Base-by-base conservation (phyloP, 1,139 yeast species). In the Trichomonascaceae sp. region DNA sequence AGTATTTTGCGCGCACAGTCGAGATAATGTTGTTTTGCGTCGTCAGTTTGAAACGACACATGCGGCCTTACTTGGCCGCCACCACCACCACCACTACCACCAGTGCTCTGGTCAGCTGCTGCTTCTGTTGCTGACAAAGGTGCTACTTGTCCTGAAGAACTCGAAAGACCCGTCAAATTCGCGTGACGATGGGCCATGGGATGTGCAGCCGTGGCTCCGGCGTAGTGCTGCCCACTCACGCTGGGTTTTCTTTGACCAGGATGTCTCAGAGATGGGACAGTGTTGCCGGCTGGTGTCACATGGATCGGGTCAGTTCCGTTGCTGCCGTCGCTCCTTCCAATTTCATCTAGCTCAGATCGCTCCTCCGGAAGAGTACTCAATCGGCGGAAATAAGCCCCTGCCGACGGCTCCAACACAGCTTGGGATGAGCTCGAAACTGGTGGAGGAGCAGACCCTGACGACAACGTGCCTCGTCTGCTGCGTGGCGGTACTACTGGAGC, bases 291-390 rank as follows among this genome's bases (percentile, higher is more conserved):
- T 6, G 6, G 6, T 6, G 6, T 20, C 26, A 38, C 25, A n/a
- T n/a, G n/a, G n/a, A n/a, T n/a, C n/a, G n/a, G n/a, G n/a, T n/a
- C n/a, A n/a, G n/a, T n/a, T 26, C 27, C 14, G 36, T 26, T 13
- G 23, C 27, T 6, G 37, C 33, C 28, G 36, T 40, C 35, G 33
- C 38, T 29, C 30, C 36, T 34, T 36, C 37, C 28, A n/a, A 68
- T 68, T 11, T 20, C 23, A 20, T 11, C 23, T 8, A 8, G 9
- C 11, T 20, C 23, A 20, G 23, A 8, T 8, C 11, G 6, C 36
- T 62, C 66, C 44, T 76, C 89, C 17, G 76, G 79, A 22, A 79
- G 55, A 0, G 80, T 74, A 1, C 89, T 76, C 31, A 79, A 56
- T 39, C 92, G 64, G 44, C 79, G 65, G 50, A 78, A 77, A 49